A percentile compares a stretch with the other conserved stretches of the same genome.
Conservation (phyloP, 2,329 filamentous ascomycete species). For the Fusarium subglutinans region DNA sequence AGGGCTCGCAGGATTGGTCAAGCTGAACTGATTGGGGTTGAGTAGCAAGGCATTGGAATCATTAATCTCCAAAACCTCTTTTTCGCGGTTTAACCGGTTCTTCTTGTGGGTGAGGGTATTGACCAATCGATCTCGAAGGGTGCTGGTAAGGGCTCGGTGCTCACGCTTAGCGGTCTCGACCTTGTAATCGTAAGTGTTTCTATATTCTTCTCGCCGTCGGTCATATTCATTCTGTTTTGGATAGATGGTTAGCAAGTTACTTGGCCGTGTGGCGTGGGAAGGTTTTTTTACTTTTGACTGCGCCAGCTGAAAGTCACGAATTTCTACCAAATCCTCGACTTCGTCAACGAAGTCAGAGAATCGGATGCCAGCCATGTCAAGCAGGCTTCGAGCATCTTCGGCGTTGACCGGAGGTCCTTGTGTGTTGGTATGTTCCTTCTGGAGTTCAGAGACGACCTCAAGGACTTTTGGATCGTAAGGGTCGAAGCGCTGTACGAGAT, state of each 20-base stretch:
- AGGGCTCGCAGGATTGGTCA: conserved; percentile 71
- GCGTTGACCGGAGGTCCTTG: conserved; percentile 51
- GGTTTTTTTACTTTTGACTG: conserved; percentile 75
- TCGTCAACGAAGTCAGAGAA: conserved; percentile 88
- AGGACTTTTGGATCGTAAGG: conserved; percentile 79
- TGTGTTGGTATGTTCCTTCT: conserved; percentile 62
- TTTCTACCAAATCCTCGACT: conserved; percentile 87
- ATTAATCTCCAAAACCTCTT: conserved; percentile 73
- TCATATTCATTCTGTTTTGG: conserved; percentile 67
- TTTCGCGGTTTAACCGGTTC: conserved; percentile 70
- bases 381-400: conserved; percentile 62
- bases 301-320: conserved; percentile 84
- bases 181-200: conserved; percentile 69
- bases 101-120: conserved; percentile 73
- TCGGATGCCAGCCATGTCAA: conserved; percentile 82
- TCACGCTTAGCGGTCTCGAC: conserved; percentile 70
- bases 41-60: conserved; percentile 72
- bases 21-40: conserved; percentile 74
- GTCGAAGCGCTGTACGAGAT: conserved; percentile 84
- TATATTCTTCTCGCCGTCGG: conserved; percentile 67
- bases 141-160: conserved; percentile 66
- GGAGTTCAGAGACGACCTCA: conserved; percentile 73
- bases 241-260: conserved; percentile 24
- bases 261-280: background rate
- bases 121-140: conserved; percentile 72